Conservation (phyloP, 164 flowering plant species). For the Piper longum region DNA sequence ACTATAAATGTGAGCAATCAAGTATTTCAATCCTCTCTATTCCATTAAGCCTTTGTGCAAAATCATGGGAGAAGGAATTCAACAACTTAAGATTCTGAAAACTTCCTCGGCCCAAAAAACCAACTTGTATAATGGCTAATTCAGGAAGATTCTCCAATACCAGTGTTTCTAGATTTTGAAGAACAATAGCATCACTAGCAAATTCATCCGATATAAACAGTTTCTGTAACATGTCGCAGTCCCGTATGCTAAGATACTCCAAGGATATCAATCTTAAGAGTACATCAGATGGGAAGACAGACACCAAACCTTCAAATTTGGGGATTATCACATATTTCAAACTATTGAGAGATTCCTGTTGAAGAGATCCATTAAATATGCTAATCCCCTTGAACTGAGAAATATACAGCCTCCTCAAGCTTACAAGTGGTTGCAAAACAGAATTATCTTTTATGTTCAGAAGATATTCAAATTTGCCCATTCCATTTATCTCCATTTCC, state of each 20-base stretch:
- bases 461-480: not conserved
- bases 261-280: not conserved
- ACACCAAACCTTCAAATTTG: not conserved
- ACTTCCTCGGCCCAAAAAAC: not conserved
- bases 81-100: not conserved
- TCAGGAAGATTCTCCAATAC: not conserved
- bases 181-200: not conserved
- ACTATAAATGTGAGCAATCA: not conserved
- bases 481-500: not conserved
- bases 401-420: not conserved
- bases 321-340: not conserved
- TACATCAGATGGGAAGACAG: not conserved
- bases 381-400: not conserved
- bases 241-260: not conserved
- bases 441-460: not conserved
- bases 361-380: not conserved
- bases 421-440: not conserved
- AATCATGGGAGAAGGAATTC: not conserved
- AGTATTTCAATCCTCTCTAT: not conserved
- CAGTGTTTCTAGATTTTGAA: not conserved
- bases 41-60: not conserved
- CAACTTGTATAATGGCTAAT: not conserved
- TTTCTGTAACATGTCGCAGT: not conserved
- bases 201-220: not conserved
- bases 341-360: not conserved